Evolutionary conservation across 805 yeast species (phyloP), one percentile per base, ranked within the genome.

Genomic region (Yarrowia sp.): DNA sequence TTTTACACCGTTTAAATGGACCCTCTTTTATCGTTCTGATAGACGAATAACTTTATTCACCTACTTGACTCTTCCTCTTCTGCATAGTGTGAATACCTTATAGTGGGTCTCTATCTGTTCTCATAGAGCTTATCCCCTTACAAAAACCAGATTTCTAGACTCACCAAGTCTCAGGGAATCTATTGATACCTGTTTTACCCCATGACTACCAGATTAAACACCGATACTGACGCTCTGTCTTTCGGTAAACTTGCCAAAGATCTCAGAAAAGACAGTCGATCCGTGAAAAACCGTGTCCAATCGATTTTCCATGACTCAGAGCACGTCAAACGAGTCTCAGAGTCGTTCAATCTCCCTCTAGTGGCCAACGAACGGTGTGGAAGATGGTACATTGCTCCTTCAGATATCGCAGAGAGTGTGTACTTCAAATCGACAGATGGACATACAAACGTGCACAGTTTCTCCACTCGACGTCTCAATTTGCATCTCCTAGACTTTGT

Each of bases 351-450:
- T 0, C 72, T 73, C 12, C 82, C 77, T 12, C 69, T 80, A 3
- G 75, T 79, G 1, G 89, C 97, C 5, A 92, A 92, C 76, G 94
- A 90, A 75, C 79, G 97, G 65, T 92, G 97, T 77, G 97, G 97
- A 0, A 74, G 85, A 14, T 92, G 97, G 97, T 92, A 92, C 73
- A 85, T 88, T 3, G 80, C 84, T 0, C 87, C 89, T 0, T 68
- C 70, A 0, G 56, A 72, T 0, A 79, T 77, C 32, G 53, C 68
- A 0, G 86, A 83, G 4, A 81, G 88, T 0, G 85, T 88, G 16
- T 92, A 92, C 74, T 92, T 92, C 79, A 92, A 92, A 74, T 89
- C 96, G 35, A 92, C 97, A 0, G 97, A 92, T 78, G 98, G 98
- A 0, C 98, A 92, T 74, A 87, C 86, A 0, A 84, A 84, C 68